These are phyloP conservation scores for Lomentospora prolificans DNA, from an alignment of 2,329 filamentous ascomycete species.

Conservation along the genomic window DNA sequence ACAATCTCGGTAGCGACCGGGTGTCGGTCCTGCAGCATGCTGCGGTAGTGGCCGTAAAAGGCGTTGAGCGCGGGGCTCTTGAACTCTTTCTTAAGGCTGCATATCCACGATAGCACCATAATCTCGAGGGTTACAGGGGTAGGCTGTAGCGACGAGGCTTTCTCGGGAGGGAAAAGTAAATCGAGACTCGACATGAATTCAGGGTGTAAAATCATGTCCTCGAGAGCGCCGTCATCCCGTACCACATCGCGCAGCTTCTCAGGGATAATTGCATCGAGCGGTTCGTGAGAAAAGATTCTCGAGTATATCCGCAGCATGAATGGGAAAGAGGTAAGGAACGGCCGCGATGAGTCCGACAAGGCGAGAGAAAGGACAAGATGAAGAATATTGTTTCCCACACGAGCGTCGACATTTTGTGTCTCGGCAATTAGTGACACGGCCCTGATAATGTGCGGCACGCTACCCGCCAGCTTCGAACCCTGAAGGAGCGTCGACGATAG, in stretches of 20 bases:
- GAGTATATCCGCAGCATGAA: constrained; percentile 39
- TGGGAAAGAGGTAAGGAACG: constrained; percentile 29
- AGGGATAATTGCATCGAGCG: constrained; percentile 30
- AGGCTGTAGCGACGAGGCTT: constrained; percentile 16
- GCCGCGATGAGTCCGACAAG: constrained; percentile 26
- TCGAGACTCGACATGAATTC: constrained; percentile 7
- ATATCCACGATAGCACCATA: constrained; percentile 38
- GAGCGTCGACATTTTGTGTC: constrained; percentile 12
- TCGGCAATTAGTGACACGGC: constrained; percentile 8
- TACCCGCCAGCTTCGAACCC: constrained; percentile 51
- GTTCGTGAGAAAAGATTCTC: constrained; percentile 35
- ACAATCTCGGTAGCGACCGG: constrained; percentile 26
- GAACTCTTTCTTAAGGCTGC: constrained; percentile 26
- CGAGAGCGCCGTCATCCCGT: constrained; percentile 7
- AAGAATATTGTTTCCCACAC: constrained; percentile 29
- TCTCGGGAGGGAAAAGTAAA: not conserved
- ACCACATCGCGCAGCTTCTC: constrained; percentile 11
- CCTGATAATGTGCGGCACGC: constrained; percentile 38
- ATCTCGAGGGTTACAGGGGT: constrained; percentile 29
- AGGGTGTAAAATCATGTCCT: constrained; percentile 10
- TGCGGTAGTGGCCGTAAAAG: constrained; percentile 38
- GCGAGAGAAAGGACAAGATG: constrained; percentile 38
- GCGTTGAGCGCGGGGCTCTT: constrained; percentile 23
- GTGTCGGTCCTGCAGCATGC: constrained; percentile 27
- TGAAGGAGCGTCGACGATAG: constrained; percentile 63